These are phyloP conservation scores for Yamadazyma endophytica DNA, from an alignment of 805 yeast species.

Conservation along the genomic window DNA sequence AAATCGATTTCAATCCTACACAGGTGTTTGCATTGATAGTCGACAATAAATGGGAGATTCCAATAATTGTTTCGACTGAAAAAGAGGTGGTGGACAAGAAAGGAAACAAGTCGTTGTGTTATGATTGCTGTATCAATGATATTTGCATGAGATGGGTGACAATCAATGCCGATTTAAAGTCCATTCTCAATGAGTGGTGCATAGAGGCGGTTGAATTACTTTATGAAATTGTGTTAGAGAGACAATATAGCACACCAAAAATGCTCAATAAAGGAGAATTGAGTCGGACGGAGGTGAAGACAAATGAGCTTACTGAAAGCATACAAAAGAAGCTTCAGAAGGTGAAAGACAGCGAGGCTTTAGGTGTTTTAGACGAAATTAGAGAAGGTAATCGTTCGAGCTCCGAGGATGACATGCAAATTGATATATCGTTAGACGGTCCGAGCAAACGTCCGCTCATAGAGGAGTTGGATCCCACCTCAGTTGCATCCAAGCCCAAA, in stretches of 20 bases:
- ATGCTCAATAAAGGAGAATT: constrained; percentile 66
- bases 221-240: constrained; percentile 45
- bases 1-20: constrained; percentile 48
- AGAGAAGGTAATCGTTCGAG: no score
- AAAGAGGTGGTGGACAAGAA: constrained; percentile 62
- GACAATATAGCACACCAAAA: constrained; percentile 68
- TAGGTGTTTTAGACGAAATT: constrained; percentile 41
- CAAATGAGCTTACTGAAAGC: constrained; percentile 37
- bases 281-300: constrained; percentile 40
- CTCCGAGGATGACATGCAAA: constrained; percentile 19
- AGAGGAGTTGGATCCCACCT: constrained; percentile 37
- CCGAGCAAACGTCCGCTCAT: constrained; percentile 49
- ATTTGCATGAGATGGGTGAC: constrained; percentile 60
- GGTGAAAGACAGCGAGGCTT: constrained; percentile 37
- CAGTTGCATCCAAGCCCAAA: not conserved
- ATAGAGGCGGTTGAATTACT: constrained; percentile 70
- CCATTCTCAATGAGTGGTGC: constrained; percentile 78
- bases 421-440: no score
- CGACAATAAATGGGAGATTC: constrained; percentile 80
- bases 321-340: constrained; percentile 32
- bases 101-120: constrained; percentile 59
- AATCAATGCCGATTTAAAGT: constrained; percentile 52
- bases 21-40: constrained; percentile 59
- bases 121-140: constrained; percentile 76
- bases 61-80: constrained; percentile 64